Base-by-base conservation (phyloP, 768 basidiomycete species). In the Flagelloscypha sp. region DNA sequence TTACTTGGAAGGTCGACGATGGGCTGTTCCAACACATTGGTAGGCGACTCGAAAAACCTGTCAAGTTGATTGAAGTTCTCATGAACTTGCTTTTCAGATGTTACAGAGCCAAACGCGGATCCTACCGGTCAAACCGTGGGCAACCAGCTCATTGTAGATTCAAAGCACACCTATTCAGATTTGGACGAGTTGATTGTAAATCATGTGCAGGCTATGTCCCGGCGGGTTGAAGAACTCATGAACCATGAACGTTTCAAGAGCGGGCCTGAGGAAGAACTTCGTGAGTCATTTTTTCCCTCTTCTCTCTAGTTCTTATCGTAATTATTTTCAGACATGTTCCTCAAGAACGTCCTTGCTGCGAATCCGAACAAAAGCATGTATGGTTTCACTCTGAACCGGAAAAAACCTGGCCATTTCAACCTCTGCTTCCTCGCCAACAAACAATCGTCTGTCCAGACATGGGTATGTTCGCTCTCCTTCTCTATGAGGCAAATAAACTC, bases 1-100 rank as follows among this genome's bases (percentile, higher is more conserved):
- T 99, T 7, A 99, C 95, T 0, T 99, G 95, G 95, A 99, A 98
- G 61, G 92, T 99, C 2, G 94, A 93, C 44, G 84, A 95, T 39
- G 86, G 81, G 41, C 63, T 99, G 18, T 98, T 86, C 57, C 95
- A 98, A 53, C 95, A 99, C 53, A 85, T 99, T 39, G 92, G 92
- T 90, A 50, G 33, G 82, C 50, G 22, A 2, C 25, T 24, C n/a
- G n/a, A n/a, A n/a, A n/a, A n/a, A n/a, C n/a, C n/a, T n/a, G n/a
- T n/a, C n/a, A n/a, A 35, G 25, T 20, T 36, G 10, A 27, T 37
- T 31, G 23, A 9, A n/a, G 27, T 6, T 19, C 17, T 25, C n/a
- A n/a, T n/a, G n/a, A n/a, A n/a, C n/a, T 18, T 43, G 15, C 31
- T 18, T 29, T 19, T 1, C 45, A 89, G 86, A 89, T 57, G 86